phyloP scores from a whole-genome alignment of 2,329 filamentous ascomycete genomes.

The Pseudogymnoascus sp. region DNA sequence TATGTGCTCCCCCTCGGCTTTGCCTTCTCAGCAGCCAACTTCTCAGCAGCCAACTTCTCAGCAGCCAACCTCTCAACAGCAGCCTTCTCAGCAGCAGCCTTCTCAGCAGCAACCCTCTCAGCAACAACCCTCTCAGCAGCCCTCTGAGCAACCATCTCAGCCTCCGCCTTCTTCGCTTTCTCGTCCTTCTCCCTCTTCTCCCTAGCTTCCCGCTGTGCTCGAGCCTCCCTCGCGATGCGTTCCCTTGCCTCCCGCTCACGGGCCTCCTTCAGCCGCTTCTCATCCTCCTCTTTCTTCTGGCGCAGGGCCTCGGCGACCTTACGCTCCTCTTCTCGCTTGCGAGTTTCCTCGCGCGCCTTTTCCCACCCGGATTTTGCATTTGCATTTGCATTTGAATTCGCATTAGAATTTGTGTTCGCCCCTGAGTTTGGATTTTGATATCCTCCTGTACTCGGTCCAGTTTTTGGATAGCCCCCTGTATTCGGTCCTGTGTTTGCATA shows the following conservation, averaged over 20 bases:
- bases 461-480: slow-evolving; percentile 2
- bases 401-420: not conserved
- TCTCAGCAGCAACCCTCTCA: slow-evolving; percentile 21
- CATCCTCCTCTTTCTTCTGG: slow-evolving; percentile 45
- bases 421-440: slow-evolving; percentile 2
- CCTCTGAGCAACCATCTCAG: slow-evolving; percentile 31
- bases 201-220: slow-evolving; percentile 14
- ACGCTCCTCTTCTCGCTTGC: slow-evolving; percentile 60
- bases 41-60: slow-evolving; percentile 23
- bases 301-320: slow-evolving; percentile 55
- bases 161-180: slow-evolving; percentile 17
- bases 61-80: slow-evolving; percentile 14
- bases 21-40: slow-evolving; percentile 20
- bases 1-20: slow-evolving; percentile 39
- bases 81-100: slow-evolving; percentile 15
- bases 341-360: slow-evolving; percentile 60
- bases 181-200: slow-evolving; percentile 29
- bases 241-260: slow-evolving; percentile 38
- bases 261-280: slow-evolving; percentile 45
- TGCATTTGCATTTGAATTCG: slow-evolving; percentile 3
- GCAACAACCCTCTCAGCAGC: slow-evolving; percentile 40
- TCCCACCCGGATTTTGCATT: slow-evolving; percentile 52
- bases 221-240: slow-evolving; percentile 31
- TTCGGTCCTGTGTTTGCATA: slow-evolving; percentile 5
- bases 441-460: not conserved